A percentile compares a stretch with the other conserved stretches of the same genome.
Conservation (phyloP, 2,329 filamentous ascomycete species). For the Niveomyces coronatus region DNA sequence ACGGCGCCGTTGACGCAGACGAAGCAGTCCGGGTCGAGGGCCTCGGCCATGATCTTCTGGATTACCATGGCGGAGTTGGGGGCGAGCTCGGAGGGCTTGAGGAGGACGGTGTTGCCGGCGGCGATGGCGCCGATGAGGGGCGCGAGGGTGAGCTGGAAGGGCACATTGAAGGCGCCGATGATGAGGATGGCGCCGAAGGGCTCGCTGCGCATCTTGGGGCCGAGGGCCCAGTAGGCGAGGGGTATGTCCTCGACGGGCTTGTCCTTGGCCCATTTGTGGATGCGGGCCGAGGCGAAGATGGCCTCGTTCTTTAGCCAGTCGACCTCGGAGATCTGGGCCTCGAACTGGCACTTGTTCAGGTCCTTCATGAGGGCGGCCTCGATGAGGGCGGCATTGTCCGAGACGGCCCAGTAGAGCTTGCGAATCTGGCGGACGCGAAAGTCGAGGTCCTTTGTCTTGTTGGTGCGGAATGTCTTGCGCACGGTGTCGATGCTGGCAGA, state of each 20-base stretch:
- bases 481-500: slow-evolving; percentile 47
- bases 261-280: slow-evolving; percentile 75
- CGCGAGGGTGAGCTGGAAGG: slow-evolving; percentile 66
- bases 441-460: slow-evolving; percentile 72
- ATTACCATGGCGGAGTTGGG: slow-evolving; percentile 68
- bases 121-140: slow-evolving; percentile 84
- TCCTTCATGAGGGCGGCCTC: slow-evolving; percentile 67
- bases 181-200: slow-evolving; percentile 75
- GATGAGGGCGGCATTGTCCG: slow-evolving; percentile 65
- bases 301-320: slow-evolving; percentile 74
- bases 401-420: slow-evolving; percentile 88
- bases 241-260: slow-evolving; percentile 63
- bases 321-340: slow-evolving; percentile 65
- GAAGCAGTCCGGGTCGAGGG: slow-evolving; percentile 70
- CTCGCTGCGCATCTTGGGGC: slow-evolving; percentile 72
- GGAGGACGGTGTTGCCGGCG: slow-evolving; percentile 76
- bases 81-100: slow-evolving; percentile 85
- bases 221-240: slow-evolving; percentile 56
- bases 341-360: slow-evolving; percentile 66
- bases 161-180: slow-evolving; percentile 93
- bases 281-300: slow-evolving; percentile 63
- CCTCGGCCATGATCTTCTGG: slow-evolving; percentile 64
- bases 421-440: slow-evolving; percentile 80
- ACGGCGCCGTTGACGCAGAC: slow-evolving; percentile 70
- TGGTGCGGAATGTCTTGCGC: slow-evolving; percentile 61